Conservation (phyloP, 2,329 filamentous ascomycete genomes). For the Botrytis fragariae region DNA sequence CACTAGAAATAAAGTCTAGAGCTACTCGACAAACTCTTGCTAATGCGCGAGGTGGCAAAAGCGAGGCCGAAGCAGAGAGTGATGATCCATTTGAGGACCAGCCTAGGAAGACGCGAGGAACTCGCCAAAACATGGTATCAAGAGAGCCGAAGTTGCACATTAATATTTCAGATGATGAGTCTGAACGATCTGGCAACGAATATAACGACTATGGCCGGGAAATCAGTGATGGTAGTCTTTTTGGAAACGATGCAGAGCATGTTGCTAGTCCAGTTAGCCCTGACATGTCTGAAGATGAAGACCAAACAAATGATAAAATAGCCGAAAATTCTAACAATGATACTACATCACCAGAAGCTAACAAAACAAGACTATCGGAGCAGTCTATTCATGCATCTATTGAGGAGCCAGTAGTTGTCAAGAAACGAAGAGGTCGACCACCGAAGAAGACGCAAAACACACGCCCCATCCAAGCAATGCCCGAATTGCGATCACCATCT, state of each 20-base stretch:
- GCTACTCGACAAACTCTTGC: not conserved
- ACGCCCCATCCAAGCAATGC: not conserved
- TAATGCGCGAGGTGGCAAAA: not conserved
- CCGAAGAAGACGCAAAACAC: constrained; percentile 26
- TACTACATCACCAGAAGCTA: not conserved
- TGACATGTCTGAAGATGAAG: not conserved
- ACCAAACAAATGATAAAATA: not conserved
- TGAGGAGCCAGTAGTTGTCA: constrained; percentile 14
- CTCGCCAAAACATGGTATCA: not conserved
- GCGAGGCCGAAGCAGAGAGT: not conserved
- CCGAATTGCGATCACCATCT: constrained; percentile 15
- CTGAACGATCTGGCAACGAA: not conserved
- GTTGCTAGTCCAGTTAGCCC: not conserved
- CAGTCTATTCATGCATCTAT: not conserved
- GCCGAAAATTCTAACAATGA: not conserved
- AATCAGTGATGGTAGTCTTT: constrained; percentile 15
- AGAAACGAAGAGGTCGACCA: constrained; percentile 31
- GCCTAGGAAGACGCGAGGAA: not conserved
- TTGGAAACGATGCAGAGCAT: constrained; percentile 1
- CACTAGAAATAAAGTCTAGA: not conserved
- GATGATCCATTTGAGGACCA: constrained; percentile 2
- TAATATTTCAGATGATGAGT: not conserved
- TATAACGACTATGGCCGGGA: not conserved
- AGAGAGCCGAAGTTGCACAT: not conserved
- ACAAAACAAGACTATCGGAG: not conserved